Percentiles rank a stretch among this genome's conserved stretches.
These are phyloP conservation scores for Zymoseptoria crescenta DNA, from an alignment of 2,329 filamentous ascomycete species.

Conservation along the genomic window DNA sequence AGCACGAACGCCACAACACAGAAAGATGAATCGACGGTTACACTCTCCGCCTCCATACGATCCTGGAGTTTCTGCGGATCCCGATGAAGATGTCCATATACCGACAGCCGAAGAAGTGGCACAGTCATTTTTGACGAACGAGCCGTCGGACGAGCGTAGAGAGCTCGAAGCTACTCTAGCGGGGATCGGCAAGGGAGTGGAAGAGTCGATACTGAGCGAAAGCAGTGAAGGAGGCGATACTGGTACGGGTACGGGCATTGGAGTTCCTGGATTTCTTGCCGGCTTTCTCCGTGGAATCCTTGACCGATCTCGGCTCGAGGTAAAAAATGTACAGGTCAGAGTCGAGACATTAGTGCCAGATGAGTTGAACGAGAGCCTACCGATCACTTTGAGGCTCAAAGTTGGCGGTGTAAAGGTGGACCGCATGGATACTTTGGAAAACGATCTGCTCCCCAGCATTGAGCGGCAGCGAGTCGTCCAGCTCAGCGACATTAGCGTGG, in stretches of 20 bases:
- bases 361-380: slow-evolving; percentile 21
- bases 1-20: slow-evolving; percentile 25
- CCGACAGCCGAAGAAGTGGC: slow-evolving; percentile 67
- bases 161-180: slow-evolving; percentile 62
- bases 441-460: background rate
- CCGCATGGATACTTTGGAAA: slow-evolving; percentile 39
- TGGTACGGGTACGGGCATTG: slow-evolving; percentile 64
- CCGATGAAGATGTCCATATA: slow-evolving; percentile 36
- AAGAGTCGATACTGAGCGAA: slow-evolving; percentile 49
- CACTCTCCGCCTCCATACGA: slow-evolving; percentile 23
- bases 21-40: slow-evolving; percentile 30
- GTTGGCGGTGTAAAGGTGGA: slow-evolving; percentile 60
- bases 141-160: slow-evolving; percentile 57
- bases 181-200: slow-evolving; percentile 48
- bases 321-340: slow-evolving; percentile 58
- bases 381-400: slow-evolving; percentile 56
- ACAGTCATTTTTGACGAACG: slow-evolving; percentile 67
- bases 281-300: slow-evolving; percentile 66
- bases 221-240: slow-evolving; percentile 51
- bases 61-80: slow-evolving; percentile 18
- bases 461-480: slow-evolving; percentile 7
- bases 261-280: slow-evolving; percentile 62
- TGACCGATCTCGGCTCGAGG: slow-evolving; percentile 60
- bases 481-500: slow-evolving; percentile 21
- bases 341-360: slow-evolving; percentile 50